These are phyloP conservation scores for Macadamia integrifolia DNA, from an alignment of 164 flowering plant species.

Conservation along the genomic window DNA sequence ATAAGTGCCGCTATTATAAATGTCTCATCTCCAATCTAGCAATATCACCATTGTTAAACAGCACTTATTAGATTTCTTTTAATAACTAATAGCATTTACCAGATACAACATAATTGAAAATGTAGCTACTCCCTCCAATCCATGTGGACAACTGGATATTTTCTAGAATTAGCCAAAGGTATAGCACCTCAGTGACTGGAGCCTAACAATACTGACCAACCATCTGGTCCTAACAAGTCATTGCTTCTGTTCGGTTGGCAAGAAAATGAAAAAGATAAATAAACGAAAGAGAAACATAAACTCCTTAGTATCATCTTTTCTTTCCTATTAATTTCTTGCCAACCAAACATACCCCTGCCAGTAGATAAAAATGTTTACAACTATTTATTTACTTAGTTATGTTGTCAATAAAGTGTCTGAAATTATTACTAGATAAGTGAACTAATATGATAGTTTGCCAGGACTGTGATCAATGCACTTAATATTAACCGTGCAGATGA, in stretches of 20 bases:
- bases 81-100: neutral
- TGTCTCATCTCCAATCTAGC: slow-evolving; percentile 98
- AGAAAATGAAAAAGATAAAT: too few species aligned
- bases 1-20: slow-evolving; percentile 98
- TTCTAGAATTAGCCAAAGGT: too few species aligned
- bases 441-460: neutral
- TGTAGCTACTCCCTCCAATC: neutral
- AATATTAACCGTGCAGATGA: neutral
- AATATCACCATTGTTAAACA: too few species aligned
- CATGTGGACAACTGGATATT: neutral
- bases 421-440: too few species aligned
- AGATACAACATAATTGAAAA: neutral
- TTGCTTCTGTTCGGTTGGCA: too few species aligned
- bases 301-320: too few species aligned
- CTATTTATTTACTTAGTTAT: too few species aligned
- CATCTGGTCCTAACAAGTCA: neutral
- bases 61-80: too few species aligned
- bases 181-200: neutral
- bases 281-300: too few species aligned
- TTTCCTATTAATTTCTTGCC: too few species aligned
- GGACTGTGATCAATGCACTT: neutral
- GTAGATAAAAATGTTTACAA: neutral
- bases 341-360: too few species aligned
- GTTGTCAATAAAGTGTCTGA: too few species aligned
- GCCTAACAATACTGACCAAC: neutral